Evolutionary conservation across 2,329 filamentous ascomycete genomes (phyloP).

Genomic region (Xylaria arbuscula): DNA sequence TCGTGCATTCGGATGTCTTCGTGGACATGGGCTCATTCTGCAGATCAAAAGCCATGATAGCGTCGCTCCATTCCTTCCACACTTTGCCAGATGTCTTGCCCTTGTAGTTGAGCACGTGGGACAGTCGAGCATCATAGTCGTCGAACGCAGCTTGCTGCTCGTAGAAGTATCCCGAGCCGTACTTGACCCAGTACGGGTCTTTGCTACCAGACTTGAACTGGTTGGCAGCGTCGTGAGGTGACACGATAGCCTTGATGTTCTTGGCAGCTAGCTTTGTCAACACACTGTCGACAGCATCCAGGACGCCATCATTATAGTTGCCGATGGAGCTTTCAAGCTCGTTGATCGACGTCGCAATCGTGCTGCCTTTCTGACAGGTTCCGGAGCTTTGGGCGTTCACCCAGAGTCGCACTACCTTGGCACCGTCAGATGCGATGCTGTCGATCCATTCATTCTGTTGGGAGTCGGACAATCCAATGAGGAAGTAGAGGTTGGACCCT

Average conservation of each 20-base stretch:
- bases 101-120: constrained; percentile 49
- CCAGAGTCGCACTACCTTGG: constrained; percentile 50
- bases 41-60: constrained; percentile 51
- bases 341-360: constrained; percentile 35
- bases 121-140: constrained; percentile 48
- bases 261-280: constrained; percentile 45
- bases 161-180: constrained; percentile 47
- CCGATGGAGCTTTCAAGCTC: constrained; percentile 45
- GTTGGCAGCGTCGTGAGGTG: constrained; percentile 47
- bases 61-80: constrained; percentile 50
- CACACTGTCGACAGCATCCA: constrained; percentile 48
- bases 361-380: constrained; percentile 48
- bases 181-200: constrained; percentile 29
- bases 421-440: constrained; percentile 44
- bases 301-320: constrained; percentile 43
- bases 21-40: constrained; percentile 51
- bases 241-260: constrained; percentile 50
- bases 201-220: constrained; percentile 26
- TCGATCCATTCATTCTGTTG: constrained; percentile 47
- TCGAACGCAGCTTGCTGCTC: constrained; percentile 46
- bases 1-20: constrained; percentile 41
- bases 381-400: constrained; percentile 41
- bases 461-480: constrained; percentile 45
- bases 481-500: constrained; percentile 48
- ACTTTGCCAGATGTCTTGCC: constrained; percentile 47